Evolutionary conservation across 441 rosid genomes (phyloP).

Genomic region (Gossypium davidsonii): DNA sequence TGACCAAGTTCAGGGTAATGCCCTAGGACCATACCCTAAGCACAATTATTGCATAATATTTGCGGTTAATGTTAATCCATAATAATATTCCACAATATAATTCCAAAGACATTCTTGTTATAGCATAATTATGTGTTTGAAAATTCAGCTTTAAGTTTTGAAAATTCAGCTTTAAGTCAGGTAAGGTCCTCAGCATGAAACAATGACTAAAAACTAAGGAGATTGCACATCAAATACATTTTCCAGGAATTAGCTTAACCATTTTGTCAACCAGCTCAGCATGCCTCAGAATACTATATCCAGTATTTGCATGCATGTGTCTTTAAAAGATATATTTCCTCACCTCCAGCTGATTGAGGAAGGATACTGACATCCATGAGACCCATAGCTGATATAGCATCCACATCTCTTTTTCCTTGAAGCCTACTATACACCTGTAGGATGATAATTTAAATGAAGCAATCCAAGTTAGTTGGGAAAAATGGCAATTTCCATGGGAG

Average conservation of each 20-base stretch:
- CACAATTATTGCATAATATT: neutral
- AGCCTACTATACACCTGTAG: slow-evolving; percentile 85
- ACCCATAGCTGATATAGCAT: slow-evolving; percentile 76
- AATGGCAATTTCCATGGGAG: neutral
- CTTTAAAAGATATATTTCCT: slow-evolving; percentile 3
- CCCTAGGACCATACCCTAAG: neutral
- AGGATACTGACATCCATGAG: slow-evolving; percentile 86
- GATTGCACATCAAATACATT: neutral
- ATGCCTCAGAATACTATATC: neutral
- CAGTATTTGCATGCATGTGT: neutral
- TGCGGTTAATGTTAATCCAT: neutral
- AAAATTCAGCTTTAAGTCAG: neutral
- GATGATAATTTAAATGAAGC: slow-evolving; percentile 8
- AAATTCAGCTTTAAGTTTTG: neutral
- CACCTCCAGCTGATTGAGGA: slow-evolving; percentile 96
- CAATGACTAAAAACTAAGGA: neutral
- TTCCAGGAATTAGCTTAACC: neutral
- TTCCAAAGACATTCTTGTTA: neutral
- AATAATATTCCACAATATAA: neutral
- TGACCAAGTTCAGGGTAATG: neutral
- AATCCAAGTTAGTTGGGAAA: slow-evolving; percentile 6
- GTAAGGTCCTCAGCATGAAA: neutral
- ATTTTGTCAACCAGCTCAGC: slow-evolving; percentile 2
- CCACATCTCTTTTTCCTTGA: slow-evolving; percentile 92
- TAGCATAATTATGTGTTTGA: neutral